Evolutionary conservation across 768 basidiomycete genomes (phyloP).

Genomic region (Erythrobasidium yunnanense): DNA sequence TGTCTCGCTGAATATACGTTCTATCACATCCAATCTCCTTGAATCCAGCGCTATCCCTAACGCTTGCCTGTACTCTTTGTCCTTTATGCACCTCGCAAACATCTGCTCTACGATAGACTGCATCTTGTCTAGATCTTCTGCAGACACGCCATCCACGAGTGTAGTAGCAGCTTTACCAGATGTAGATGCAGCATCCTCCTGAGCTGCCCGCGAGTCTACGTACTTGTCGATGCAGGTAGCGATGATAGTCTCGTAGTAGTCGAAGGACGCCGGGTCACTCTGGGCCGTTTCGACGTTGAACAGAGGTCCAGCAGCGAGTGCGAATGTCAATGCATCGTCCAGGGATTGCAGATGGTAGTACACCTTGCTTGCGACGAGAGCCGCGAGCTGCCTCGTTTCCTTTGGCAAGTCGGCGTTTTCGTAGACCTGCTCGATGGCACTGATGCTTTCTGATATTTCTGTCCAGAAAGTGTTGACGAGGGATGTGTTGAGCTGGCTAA

Average conservation of each 20-base stretch:
- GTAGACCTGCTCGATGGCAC: constrained; percentile 69
- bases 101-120: constrained; percentile 80
- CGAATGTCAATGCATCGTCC: constrained; percentile 89
- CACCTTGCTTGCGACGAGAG: constrained; percentile 89
- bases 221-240: constrained; percentile 95
- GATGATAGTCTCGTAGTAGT: constrained; percentile 46
- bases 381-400: constrained; percentile 67
- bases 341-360: constrained; percentile 94
- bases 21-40: constrained; percentile 72
- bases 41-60: constrained; percentile 92
- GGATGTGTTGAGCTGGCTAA: constrained; percentile 58
- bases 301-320: constrained; percentile 74
- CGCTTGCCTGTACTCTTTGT: constrained; percentile 89
- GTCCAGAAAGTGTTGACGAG: constrained; percentile 95
- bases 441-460: constrained; percentile 69
- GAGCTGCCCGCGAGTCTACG: constrained; percentile 57
- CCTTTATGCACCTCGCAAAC: constrained; percentile 69
- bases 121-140: constrained; percentile 44
- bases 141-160: constrained; percentile 54
- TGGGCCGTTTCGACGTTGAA: constrained; percentile 43
- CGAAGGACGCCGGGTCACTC: constrained; percentile 62
- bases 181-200: constrained; percentile 40
- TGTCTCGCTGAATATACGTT: constrained; percentile 60
- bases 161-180: constrained; percentile 20
- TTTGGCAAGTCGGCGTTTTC: constrained; percentile 67